These are phyloP conservation scores for Candida broadrunensis DNA, from an alignment of 805 yeast species.

Conservation along the genomic window DNA sequence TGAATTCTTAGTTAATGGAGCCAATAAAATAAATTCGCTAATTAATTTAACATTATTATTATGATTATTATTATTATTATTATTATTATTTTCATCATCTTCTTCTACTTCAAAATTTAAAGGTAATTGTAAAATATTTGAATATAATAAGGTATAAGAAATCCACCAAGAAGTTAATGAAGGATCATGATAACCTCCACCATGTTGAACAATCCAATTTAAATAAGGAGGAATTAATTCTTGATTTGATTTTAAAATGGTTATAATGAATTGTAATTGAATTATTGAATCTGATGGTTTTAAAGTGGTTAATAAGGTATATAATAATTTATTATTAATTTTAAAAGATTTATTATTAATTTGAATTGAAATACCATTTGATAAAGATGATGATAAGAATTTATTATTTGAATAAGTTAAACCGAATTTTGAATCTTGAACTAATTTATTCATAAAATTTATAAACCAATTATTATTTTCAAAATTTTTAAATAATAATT, in stretches of 20 bases:
- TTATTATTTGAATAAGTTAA: constrained; percentile 45
- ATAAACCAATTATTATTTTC: constrained; percentile 29
- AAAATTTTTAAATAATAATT: constrained; percentile 39
- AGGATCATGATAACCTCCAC: constrained; percentile 77
- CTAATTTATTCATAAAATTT: constrained; percentile 46
- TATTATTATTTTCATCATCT: not conserved
- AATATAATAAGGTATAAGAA: constrained; percentile 62
- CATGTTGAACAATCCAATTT: constrained; percentile 47
- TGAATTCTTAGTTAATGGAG: constrained; percentile 56
- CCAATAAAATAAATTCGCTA: constrained; percentile 60
- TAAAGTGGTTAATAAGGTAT: constrained; percentile 57
- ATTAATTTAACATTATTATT: constrained; percentile 23
- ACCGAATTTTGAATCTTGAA: constrained; percentile 51
- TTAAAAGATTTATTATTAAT: constrained; percentile 53
- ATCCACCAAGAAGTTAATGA: constrained; percentile 79
- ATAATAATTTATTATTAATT: constrained; percentile 66
- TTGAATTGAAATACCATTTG: constrained; percentile 39
- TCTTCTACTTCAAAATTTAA: constrained; percentile 37
- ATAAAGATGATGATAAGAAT: constrained; percentile 37
- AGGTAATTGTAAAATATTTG: constrained; percentile 56
- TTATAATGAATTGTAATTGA: constrained; percentile 55
- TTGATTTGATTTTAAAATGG: constrained; percentile 51
- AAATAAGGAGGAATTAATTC: constrained; percentile 76
- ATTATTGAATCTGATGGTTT: constrained; percentile 78
- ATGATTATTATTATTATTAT: not conserved